Percentiles rank a stretch among this genome's conserved stretches.
These are phyloP conservation scores for Aspergillus terreus DNA, from an alignment of 2,329 filamentous ascomycete genomes.

Conservation along the genomic window DNA sequence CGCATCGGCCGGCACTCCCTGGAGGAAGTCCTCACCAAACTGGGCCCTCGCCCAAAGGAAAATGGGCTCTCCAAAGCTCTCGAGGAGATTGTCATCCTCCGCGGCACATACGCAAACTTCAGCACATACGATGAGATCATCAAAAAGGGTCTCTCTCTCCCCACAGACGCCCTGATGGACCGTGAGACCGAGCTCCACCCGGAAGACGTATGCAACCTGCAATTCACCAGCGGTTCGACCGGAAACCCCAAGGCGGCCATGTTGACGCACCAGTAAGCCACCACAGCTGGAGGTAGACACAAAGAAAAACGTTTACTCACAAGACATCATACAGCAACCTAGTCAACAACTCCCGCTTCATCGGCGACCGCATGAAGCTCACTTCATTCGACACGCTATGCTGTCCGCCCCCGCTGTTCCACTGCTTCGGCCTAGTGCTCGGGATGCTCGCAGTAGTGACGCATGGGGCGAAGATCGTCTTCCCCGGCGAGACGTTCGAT, in stretches of 20 bases:
- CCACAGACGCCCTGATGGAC: slow-evolving; percentile 50
- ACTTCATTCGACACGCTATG: slow-evolving; percentile 66
- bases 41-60: slow-evolving; percentile 38
- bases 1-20: slow-evolving; percentile 66
- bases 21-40: slow-evolving; percentile 52
- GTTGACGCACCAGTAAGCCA: slow-evolving; percentile 62
- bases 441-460: slow-evolving; percentile 69
- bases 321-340: slow-evolving; percentile 28
- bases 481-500: slow-evolving; percentile 72
- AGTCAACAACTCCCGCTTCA: slow-evolving; percentile 65
- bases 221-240: slow-evolving; percentile 73
- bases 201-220: slow-evolving; percentile 68
- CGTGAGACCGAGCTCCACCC: slow-evolving; percentile 56
- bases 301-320: slow-evolving; percentile 1
- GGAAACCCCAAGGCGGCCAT: slow-evolving; percentile 71
- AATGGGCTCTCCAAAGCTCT: slow-evolving; percentile 34
- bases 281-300: not conserved
- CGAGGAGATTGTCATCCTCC: slow-evolving; percentile 58
- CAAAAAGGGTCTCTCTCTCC: slow-evolving; percentile 47
- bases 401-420: slow-evolving; percentile 79
- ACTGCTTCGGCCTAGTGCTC: slow-evolving; percentile 78
- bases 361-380: slow-evolving; percentile 70
- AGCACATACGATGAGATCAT: slow-evolving; percentile 59
- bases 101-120: slow-evolving; percentile 54
- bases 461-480: slow-evolving; percentile 72